Base-by-base conservation (phyloP, 1,139 yeast species). In the Blastobotrys apis region DNA sequence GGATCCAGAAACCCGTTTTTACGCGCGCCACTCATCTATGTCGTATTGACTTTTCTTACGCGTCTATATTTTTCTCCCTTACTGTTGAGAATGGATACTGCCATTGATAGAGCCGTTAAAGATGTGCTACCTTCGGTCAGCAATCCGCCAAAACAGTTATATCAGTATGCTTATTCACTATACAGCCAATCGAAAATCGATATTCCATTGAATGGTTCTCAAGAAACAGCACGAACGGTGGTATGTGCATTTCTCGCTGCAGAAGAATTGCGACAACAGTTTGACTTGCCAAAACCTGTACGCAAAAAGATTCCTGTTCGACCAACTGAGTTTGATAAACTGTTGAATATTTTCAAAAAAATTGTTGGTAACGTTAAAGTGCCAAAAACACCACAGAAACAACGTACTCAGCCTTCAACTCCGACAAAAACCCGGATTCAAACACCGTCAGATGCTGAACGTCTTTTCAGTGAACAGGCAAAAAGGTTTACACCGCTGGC, bases 161-260 rank as follows among this genome's bases (percentile, higher is more conserved):
- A 45, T 3, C 25, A 44, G 5, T 44, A 50, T 20, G 52, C 57
- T 2, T 37, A 45, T 10, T 44, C 43, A 12, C 43, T 54, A 19
- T 45, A 45, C 22, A 42, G 51, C 26, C 54, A 53, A 36, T 57
- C 61, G 9, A 33, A 41, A 27, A 42, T 37, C 32, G 50, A 49
- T 22, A 46, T 58, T 5, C 42, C 48, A 4, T 47, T 65, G 33
- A 56, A 57, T 26, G 59, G 66, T 2, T 50, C 47, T 5, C 66
- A 63, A 43, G 67, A 64, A 39, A 53, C 63, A 1, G 68, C 68
- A 2, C 47, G 69, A 5, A 39, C 50, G n/a, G 55, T 54, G 29
- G 36, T 65, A 5, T 62, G 68, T 47, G 58, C 63, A 12, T 57
- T 57, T 15, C 39, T 65, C 27, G 68, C 69, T 1, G 51, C 57